Base-by-base conservation (phyloP, 2,329 filamentous ascomycete species). In the Neonectria neomacrospora region DNA sequence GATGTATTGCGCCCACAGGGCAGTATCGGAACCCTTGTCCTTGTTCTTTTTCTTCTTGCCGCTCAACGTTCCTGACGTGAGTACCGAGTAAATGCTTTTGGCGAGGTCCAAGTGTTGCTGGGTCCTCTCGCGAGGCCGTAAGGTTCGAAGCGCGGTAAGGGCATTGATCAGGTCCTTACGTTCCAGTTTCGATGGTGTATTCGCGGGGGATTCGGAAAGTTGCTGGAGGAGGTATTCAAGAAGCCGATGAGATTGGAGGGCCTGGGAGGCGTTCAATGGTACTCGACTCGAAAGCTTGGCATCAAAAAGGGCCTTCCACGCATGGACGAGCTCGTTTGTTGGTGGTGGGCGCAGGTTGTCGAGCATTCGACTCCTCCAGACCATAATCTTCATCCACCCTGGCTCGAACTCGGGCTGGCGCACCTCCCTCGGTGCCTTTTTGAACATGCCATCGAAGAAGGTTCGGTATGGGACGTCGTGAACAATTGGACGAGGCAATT, bases 301-400 rank as follows among this genome's bases (percentile, higher is more conserved):
- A 18, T 80, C 74, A 70, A 95, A 89, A 67, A 94, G 89, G 10
- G 82, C 79, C 58, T 80, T 82, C 76, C 91, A 90, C 5, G 91
- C 92, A 37, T 85, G 81, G 0, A 87, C 78, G 2, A 97, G 80
- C 34, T 91, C 87, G n/a, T 83, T 76, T 3, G 83, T 80, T 0
- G 86, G 77, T 16, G 92, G 93, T 10, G 88, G 85, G 34, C 93
- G 86, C 37, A 89, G 82, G 54, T 86, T 84, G 59, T 91, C 85
- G 54, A 86, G 83, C 68, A 90, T 80, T 64, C 88, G 86, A 68
- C 87, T 86, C 55, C 86, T 82, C 76, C 93, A 86, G 62, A 91
- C 86, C 71, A 91, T 85, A 80, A 97, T 87, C 16, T 85, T 86
- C 67, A 88, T 87, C 72, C 94, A 86, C 56, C 93, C 94, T 0